phyloP scores from a whole-genome alignment of 805 yeast genomes.

The Candida xiaguanensis region DNA sequence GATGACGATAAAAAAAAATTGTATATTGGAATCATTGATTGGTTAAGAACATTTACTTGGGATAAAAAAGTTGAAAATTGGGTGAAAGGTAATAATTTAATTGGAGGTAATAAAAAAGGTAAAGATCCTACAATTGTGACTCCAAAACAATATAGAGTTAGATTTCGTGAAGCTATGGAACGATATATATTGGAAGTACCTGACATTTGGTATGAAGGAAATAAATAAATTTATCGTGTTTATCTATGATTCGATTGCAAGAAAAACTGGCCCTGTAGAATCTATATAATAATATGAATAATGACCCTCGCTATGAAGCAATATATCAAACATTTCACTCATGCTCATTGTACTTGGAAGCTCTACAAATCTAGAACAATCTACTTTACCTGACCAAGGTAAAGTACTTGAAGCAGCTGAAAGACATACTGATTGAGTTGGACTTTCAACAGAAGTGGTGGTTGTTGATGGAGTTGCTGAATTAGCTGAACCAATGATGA shows the following conservation, averaged over 20 bases:
- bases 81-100: slow-evolving; percentile 89
- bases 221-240: slow-evolving; percentile 4
- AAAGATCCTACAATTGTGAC: slow-evolving; percentile 97
- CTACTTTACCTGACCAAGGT: neutral
- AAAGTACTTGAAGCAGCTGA: neutral
- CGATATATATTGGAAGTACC: slow-evolving; percentile 93
- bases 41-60: slow-evolving; percentile 96
- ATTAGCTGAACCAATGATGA: too few relatives aligned
- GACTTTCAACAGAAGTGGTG: neutral
- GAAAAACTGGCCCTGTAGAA: neutral
- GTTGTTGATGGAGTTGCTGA: too few relatives aligned
- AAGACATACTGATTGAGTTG: neutral
- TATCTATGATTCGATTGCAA: neutral
- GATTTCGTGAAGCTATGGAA: slow-evolving; percentile 98
- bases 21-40: slow-evolving; percentile 92
- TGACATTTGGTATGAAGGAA: slow-evolving; percentile 52
- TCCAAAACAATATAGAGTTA: slow-evolving; percentile 88
- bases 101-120: slow-evolving; percentile 74
- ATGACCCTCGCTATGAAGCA: too few relatives aligned
- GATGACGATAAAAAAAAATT: slow-evolving; percentile 60
- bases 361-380: too few relatives aligned
- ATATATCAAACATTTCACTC: neutral
- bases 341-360: neutral
- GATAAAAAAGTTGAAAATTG: slow-evolving; percentile 97
- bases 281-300: too few relatives aligned